Evolutionary conservation across 2,329 filamentous ascomycete genomes (phyloP).

Genomic region (Trichocomaceae sp.): DNA sequence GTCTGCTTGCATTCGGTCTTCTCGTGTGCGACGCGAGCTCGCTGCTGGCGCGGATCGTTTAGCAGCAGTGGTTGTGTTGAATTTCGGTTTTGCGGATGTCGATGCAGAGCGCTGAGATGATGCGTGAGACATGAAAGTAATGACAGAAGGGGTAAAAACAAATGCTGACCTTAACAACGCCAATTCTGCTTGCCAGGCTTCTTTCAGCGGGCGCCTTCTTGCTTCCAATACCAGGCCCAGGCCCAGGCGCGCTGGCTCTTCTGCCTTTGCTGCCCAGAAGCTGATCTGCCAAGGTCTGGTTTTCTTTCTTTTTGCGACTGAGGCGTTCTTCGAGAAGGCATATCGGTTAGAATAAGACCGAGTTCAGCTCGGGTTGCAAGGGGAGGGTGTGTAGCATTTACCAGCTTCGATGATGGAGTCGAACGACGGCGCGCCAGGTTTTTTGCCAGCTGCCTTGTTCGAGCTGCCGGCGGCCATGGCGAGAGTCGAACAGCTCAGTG

Average conservation of each 20-base stretch:
- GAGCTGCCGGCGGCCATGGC: background rate
- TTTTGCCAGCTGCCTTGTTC: slow-evolving; percentile 26
- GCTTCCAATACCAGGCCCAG: slow-evolving; percentile 35
- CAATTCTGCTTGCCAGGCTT: slow-evolving; percentile 54
- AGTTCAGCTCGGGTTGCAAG: background rate
- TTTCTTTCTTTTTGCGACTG: slow-evolving; percentile 47
- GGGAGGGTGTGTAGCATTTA: slow-evolving; percentile 22
- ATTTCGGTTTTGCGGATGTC: slow-evolving; percentile 31
- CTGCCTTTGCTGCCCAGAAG: slow-evolving; percentile 51
- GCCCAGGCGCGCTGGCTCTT: slow-evolving; percentile 39
- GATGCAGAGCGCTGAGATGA: slow-evolving; percentile 34
- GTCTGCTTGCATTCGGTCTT: slow-evolving; percentile 27
- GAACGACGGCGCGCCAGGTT: slow-evolving; percentile 35
- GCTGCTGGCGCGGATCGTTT: background rate
- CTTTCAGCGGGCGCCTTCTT: slow-evolving; percentile 37
- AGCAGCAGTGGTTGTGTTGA: slow-evolving; percentile 29
- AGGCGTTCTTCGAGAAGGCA: slow-evolving; percentile 27
- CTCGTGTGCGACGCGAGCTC: slow-evolving; percentile 27
- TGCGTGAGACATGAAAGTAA: background rate
- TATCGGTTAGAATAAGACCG: background rate
- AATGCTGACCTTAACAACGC: slow-evolving; percentile 49
- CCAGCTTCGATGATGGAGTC: slow-evolving; percentile 48
- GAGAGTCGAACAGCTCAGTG: background rate
- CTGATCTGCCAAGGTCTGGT: slow-evolving; percentile 52
- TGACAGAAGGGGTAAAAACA: background rate